phyloP scores from a whole-genome alignment of 2,329 filamentous ascomycete genomes.

The Trichoderma lentiforme region DNA sequence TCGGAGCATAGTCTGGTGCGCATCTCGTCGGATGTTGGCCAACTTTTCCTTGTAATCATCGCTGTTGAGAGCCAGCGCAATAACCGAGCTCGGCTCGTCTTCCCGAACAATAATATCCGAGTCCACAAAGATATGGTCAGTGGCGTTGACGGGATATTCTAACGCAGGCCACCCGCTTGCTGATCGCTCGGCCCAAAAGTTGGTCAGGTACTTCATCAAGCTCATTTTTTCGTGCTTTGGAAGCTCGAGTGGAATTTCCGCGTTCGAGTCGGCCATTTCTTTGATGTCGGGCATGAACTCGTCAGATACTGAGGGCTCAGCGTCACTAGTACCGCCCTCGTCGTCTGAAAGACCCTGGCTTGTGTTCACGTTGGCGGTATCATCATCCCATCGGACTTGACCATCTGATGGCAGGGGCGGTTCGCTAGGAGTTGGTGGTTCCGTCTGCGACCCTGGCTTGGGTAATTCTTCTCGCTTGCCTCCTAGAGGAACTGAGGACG shows the following conservation, averaged over 20 bases:
- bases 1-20: constrained; percentile 41
- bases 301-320: constrained; percentile 65
- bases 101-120: constrained; percentile 96
- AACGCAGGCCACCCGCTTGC: constrained; percentile 90
- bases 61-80: constrained; percentile 86
- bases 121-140: constrained; percentile 94
- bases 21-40: constrained; percentile 57
- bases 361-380: constrained; percentile 28
- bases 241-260: constrained; percentile 66
- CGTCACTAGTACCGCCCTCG: constrained; percentile 67
- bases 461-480: constrained; percentile 23
- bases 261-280: constrained; percentile 60
- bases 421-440: constrained; percentile 25
- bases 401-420: constrained; percentile 25
- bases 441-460: constrained; percentile 23
- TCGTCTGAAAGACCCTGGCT: constrained; percentile 63
- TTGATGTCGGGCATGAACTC: constrained; percentile 63
- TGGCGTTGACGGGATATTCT: constrained; percentile 84
- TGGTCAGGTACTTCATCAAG: constrained; percentile 90
- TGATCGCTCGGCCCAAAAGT: constrained; percentile 97
- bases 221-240: constrained; percentile 92
- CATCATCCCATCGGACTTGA: constrained; percentile 28
- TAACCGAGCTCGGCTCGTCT: constrained; percentile 93
- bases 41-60: constrained; percentile 84
- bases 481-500: constrained; percentile 30